Base-by-base conservation (phyloP, 805 yeast species). In the Lipomyces sp. region DNA sequence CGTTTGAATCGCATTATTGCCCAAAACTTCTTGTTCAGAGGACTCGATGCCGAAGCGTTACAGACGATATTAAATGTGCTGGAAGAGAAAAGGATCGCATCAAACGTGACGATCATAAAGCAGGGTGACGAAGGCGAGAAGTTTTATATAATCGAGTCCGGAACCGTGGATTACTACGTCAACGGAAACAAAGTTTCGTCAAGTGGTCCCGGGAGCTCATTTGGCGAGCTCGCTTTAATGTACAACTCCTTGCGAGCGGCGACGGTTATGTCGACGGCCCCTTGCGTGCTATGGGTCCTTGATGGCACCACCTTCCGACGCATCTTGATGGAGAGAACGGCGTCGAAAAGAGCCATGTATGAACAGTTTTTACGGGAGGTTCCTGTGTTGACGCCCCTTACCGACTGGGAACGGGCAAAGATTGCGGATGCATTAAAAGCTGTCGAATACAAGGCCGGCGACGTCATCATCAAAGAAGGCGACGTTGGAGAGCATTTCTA, bases 211-310 rank as follows among this genome's bases (percentile, higher is more conserved):
- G 98, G 98, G 5, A 86, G 96, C 3, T 88, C 94, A 56, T 95
- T 95, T 79, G 99, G 99, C 76, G 99, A 95, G 79, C 84, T 95
- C 75, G 99, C 99, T 2, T 84, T 95, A 73, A 92, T 95, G 97
- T 94, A 95, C 81, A 94, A 95, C 78, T 87, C 97, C 24, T 98
- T 98, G 69, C 87, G 99, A 79, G 98, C 98, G 6, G 98, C 98
- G 8, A 92, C 98, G 0, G 98, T 90, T 0, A 74, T 84, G 34
- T 93, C 97, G 8, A 77, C 82, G 32, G 83, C 90, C 6, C 69
- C 72, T 3, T 84, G 89, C 73, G 86, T 86, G 39, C 82, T 94
- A 60, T 94, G 97, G 97, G 95, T 97, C 1, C 83, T 95, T 72
- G 99, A 95, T 79, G 86, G 99, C 75, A 81, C 89, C 74, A 93